Conservation (phyloP, 2,329 filamentous ascomycete genomes). For the Periconia sp. region DNA sequence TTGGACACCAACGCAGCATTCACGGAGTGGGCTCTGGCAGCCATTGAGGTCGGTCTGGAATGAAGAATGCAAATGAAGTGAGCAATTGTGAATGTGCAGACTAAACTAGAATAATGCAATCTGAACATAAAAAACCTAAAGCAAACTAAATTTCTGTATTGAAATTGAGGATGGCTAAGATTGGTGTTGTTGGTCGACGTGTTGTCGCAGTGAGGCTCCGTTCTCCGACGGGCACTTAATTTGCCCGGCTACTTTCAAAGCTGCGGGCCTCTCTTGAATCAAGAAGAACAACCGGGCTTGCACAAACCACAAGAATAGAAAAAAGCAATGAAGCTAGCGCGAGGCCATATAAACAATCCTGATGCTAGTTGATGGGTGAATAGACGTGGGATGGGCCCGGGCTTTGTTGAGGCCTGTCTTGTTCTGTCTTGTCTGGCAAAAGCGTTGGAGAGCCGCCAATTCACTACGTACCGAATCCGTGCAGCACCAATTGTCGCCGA, state of each 20-base stretch:
- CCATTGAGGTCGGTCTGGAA: constrained; percentile 32
- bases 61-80: constrained; percentile 2
- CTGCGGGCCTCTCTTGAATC: no score
- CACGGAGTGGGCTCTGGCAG: constrained; percentile 45
- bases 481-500: no score
- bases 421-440: background rate
- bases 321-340: background rate
- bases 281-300: no score
- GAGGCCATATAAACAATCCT: background rate
- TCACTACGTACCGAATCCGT: background rate
- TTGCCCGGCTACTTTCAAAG: no score
- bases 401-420: background rate
- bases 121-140: background rate
- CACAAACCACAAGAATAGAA: no score
- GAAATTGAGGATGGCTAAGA: background rate
- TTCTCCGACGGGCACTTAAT: no score
- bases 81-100: no score
- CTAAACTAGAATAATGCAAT: no score
- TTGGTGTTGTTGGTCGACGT: no score
- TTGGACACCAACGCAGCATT: constrained; percentile 45
- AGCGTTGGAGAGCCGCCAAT: background rate
- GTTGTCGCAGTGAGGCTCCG: no score
- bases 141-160: background rate
- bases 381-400: no score
- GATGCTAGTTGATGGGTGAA: no score